Percentiles rank a stretch among this genome's conserved stretches.
Conservation (phyloP, 2,329 filamentous ascomycete species). For the Paradendryphiella salina region DNA sequence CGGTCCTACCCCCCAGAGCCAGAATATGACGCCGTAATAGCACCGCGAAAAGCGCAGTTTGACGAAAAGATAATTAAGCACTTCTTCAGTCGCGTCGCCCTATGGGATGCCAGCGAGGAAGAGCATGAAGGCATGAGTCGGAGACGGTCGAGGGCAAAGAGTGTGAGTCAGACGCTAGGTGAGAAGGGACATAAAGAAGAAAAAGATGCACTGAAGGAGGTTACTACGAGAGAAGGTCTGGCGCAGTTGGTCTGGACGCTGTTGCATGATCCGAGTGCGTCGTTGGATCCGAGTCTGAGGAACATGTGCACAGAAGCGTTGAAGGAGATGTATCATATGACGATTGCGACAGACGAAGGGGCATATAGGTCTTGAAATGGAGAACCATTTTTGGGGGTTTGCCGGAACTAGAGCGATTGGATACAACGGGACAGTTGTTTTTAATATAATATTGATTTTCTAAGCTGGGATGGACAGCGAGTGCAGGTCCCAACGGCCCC, state of each 20-base stretch:
- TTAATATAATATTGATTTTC: too few relatives aligned
- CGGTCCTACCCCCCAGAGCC: conserved; percentile 14
- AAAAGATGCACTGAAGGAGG: conserved; percentile 26
- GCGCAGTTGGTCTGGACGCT: conserved; percentile 34
- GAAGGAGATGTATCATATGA: conserved; percentile 26
- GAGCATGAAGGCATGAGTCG: conserved; percentile 6
- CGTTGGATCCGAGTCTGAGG: conserved; percentile 16
- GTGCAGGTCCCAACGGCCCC: too few relatives aligned
- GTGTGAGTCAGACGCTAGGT: conserved; percentile 8
- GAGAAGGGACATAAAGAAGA: conserved; percentile 16
- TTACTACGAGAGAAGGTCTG: conserved; percentile 29
- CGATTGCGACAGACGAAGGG: background rate
- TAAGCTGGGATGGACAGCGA: too few relatives aligned
- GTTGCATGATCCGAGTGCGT: conserved; percentile 19
- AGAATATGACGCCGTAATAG: conserved; percentile 21
- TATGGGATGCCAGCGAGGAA: conserved; percentile 27
- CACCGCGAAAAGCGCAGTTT: conserved; percentile 13
- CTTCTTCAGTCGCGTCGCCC: conserved; percentile 26
- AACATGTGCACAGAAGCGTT: conserved; percentile 23
- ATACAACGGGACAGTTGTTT: too few relatives aligned
- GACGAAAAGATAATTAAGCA: conserved; percentile 28
- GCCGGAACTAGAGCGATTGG: background rate
- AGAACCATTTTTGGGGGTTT: background rate
- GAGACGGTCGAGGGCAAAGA: conserved; percentile 11
- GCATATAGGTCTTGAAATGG: background rate